Evolutionary conservation across 805 yeast genomes (phyloP).

Genomic region (Zygosaccharomyces pseudorouxii): DNA sequence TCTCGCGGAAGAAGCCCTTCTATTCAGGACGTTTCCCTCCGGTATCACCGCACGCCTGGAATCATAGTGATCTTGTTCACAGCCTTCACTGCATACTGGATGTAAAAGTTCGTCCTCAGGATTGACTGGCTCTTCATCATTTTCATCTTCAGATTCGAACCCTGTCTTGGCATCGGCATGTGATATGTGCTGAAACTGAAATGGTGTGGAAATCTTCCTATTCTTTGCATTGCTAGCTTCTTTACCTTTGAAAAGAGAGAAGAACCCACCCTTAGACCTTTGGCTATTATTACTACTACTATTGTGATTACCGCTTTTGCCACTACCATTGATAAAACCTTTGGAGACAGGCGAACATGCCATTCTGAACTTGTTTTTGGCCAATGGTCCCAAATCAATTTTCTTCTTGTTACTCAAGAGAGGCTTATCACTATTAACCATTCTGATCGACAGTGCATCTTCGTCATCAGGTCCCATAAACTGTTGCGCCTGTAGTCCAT

Average conservation of each 20-base stretch:
- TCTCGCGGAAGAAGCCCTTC: slow-evolving; percentile 12
- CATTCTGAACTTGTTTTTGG: slow-evolving; percentile 15
- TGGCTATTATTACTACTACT: neutral
- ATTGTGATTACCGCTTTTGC: neutral
- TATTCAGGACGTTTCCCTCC: slow-evolving; percentile 1
- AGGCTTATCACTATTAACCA: slow-evolving; percentile 37
- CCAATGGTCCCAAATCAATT: slow-evolving; percentile 37
- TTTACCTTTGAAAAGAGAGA: slow-evolving; percentile 32
- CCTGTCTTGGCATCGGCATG: slow-evolving; percentile 34
- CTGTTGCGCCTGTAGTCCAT: slow-evolving; percentile 31
- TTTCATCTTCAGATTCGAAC: slow-evolving; percentile 11
- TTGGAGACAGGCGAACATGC: slow-evolving; percentile 12
- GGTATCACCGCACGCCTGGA: slow-evolving; percentile 19
- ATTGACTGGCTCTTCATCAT: neutral
- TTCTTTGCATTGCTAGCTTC: slow-evolving; percentile 8
- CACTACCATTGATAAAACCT: neutral
- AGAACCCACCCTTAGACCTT: slow-evolving; percentile 24
- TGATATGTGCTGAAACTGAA: slow-evolving; percentile 39
- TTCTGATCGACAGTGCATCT: slow-evolving; percentile 30
- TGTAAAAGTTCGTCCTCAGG: slow-evolving; percentile 3
- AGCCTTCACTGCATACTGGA: slow-evolving; percentile 3
- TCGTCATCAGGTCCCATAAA: slow-evolving; percentile 27
- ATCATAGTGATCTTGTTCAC: slow-evolving; percentile 4
- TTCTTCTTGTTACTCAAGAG: slow-evolving; percentile 32
- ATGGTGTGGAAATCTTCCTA: slow-evolving; percentile 36